Evolutionary conservation across 805 yeast genomes (phyloP), one percentile per base, ranked within the genome.

Genomic region (Barnettozyma botsteinii): DNA sequence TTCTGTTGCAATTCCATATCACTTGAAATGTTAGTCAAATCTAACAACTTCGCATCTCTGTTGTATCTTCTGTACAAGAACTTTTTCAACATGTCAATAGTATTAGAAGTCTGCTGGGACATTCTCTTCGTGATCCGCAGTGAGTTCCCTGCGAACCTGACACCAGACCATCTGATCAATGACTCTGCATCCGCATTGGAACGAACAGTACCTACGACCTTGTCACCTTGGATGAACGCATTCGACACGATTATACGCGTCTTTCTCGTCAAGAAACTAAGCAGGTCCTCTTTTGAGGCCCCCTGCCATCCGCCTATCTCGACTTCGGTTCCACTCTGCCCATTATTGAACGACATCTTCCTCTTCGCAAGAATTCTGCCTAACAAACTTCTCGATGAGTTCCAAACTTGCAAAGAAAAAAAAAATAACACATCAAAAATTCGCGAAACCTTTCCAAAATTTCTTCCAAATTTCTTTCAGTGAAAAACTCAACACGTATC

Each of bases 221-320:
- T 65, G 4, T 77, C 77, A 9, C 77, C 75, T 41, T 79, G 79
- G 7, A 77, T 73, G 3, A 58, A 51, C 10, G 78, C 66, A 55
- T 81, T 74, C 37, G 61, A 59, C 11, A 89, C 66, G 1, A 68
- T 61, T 15, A 85, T 67, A 38, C 72, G 67, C 13, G 85, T 65
- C 54, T 83, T 85, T 47, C 95, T 70, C 36, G 79, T 73, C 13
- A 88, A 60, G 59, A 88, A 89, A 28, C 69, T 66, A 9, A 83
- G 67, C 43, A 87, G 67, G 43, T 87, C 95, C 15, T 72, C 78
- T 44, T 71, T 69, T 2, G 82, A 59, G 1, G 88, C 94, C 45
- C 86, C 85, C 44, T 82, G 79, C 96, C 96, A 88, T 33, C 88
- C 86, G 28, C 70, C 64, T 10, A 87, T 70, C 47, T 83, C 86